Evolutionary conservation across 1,284 basidiomycete species (phyloP), one percentile per base, ranked within the genome.

Genomic region (Cystobasidium slooffiae): DNA sequence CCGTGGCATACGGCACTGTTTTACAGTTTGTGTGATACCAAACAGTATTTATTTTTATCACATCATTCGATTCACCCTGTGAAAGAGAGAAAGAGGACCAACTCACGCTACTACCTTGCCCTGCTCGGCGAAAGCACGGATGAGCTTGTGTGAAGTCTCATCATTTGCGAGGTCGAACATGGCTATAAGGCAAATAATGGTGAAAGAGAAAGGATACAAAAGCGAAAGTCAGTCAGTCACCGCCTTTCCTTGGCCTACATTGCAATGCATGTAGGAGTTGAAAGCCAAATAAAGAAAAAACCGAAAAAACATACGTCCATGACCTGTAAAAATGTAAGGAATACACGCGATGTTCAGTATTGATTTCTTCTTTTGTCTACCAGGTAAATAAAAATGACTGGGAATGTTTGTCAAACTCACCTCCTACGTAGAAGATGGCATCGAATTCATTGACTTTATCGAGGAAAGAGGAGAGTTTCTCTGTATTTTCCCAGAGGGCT

Each of bases 351-450:
- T n/a, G n/a, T n/a, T n/a, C n/a, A n/a, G n/a, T n/a, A n/a, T n/a
- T n/a, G n/a, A n/a, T n/a, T n/a, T n/a, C n/a, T n/a, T n/a, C n/a
- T n/a, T n/a, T n/a, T n/a, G n/a, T n/a, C n/a, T n/a, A n/a, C n/a
- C n/a, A n/a, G n/a, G n/a, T n/a, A n/a, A n/a, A n/a, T n/a, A n/a
- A n/a, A 55, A 20, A 55, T 55, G 20, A 43, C 14, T 10, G 9
- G 37, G 61, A 51, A 18, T 12, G 61, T 16, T 24, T 49, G 41
- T 14, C 14, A 3, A 44, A 51, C 64, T 58, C n/a, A 66, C 84
- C 91, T 67, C 91, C 91, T 72, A 90, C 86, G 81, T 92, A 92
- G 83, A 91, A 93, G 76, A 94, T 84, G 22, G 88, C 91, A 74
- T 86, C 88, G 79, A 91, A 93, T 76, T 90, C 87, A 12, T 84